Evolutionary conservation across 2,329 filamentous ascomycete species (phyloP), one percentile per base, ranked within the genome.

Genomic region (Phyllosticta citrichinensis): DNA sequence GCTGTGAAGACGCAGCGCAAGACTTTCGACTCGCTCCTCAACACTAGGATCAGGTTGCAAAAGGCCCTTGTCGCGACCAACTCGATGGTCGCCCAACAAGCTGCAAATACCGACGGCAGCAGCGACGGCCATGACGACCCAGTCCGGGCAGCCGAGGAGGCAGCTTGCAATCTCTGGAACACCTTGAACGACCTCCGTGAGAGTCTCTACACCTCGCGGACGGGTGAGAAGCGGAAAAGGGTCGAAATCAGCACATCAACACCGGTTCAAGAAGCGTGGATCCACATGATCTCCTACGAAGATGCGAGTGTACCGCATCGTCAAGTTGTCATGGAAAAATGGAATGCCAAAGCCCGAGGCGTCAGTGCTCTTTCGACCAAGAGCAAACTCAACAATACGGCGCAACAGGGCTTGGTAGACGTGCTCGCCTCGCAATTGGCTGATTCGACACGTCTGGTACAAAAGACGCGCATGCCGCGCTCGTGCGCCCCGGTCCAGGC

Each of bases 41-140:
- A 96, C 75, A 83, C 91, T 14, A 86, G 94, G 20, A 97, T 99
- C 69, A 89, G 93, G 63, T 77, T 99, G 19, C 95, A 99, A 73
- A 97, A 97, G 73, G 91, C 89, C 1, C 76, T 99, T 14, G 83
- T 94, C 17, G 87, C 89, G 0, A 83, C 87, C 25, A 97, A 97
- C 73, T 87, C 91, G 0, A 79, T 95, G 51, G 73, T 81, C 14
- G 69, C 66, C 2, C 66, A 73, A 64, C 63, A 66, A 4, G 65
- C 68, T 2, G 66, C 68, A 6, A 35, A 59, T 0, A 56, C 70
- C 62, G 66, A 66, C 25, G 60, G 66, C 1, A 66, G 69, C 5
- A 40, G n/a, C n/a, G 17, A n/a, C 14, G 14, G 14, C 6, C 40
- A n/a, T 5, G 70, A 68, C 5, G 71, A 74, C 2, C 68, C 86